These are phyloP conservation scores for Crassisporium funariophilum DNA, from an alignment of 768 basidiomycete genomes.

Conservation along the genomic window DNA sequence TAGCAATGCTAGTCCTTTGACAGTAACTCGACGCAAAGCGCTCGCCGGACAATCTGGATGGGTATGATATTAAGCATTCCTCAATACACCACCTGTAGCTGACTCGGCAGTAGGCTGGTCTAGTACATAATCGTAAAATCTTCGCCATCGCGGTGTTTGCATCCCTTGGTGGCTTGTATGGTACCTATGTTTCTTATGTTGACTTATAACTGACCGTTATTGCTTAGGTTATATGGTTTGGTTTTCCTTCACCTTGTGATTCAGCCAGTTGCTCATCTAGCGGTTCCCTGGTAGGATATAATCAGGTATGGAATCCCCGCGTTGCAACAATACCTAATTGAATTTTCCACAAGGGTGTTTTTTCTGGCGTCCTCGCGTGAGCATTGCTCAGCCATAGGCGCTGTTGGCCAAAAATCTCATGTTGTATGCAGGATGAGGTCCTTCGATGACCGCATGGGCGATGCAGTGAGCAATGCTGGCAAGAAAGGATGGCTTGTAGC, in stretches of 20 bases:
- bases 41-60: slow-evolving; percentile 70
- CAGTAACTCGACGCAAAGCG: slow-evolving; percentile 50
- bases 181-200: slow-evolving; percentile 13
- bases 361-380: slow-evolving; percentile 72
- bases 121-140: slow-evolving; percentile 65
- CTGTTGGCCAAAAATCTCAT: no score
- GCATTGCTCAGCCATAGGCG: no score
- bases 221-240: slow-evolving; percentile 60
- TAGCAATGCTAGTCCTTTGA: slow-evolving; percentile 29
- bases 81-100: not conserved
- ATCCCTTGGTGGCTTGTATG: slow-evolving; percentile 75
- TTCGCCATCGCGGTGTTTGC: slow-evolving; percentile 77
- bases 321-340: not conserved
- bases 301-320: slow-evolving; percentile 44
- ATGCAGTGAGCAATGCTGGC: slow-evolving; percentile 49
- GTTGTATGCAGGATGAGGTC: slow-evolving; percentile 55
- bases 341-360: slow-evolving; percentile 55
- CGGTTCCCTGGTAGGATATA: slow-evolving; percentile 49
- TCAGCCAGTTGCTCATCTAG: slow-evolving; percentile 1
- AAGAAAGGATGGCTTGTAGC: slow-evolving; percentile 75
- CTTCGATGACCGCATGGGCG: slow-evolving; percentile 57
- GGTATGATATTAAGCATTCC: slow-evolving; percentile 40
- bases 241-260: not conserved
- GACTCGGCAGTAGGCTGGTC: slow-evolving; percentile 47
- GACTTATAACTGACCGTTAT: not conserved